Evolutionary conservation across 1,284 basidiomycete genomes (phyloP), one percentile per base, ranked within the genome.

Genomic region (Sanguinoderma infundibulare): DNA sequence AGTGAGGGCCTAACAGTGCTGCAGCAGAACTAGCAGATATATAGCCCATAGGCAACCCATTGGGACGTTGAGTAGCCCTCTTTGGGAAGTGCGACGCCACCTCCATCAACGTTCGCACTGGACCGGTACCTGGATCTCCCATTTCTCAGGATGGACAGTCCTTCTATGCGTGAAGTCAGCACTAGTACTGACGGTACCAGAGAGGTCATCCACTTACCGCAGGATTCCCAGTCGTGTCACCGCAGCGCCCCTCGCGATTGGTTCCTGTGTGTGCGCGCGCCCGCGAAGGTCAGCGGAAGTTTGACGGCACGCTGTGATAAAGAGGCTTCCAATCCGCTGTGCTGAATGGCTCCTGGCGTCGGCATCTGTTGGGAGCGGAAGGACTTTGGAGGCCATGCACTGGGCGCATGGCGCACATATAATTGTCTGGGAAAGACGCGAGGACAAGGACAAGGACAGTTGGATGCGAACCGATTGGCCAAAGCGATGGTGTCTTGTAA

Each of bases 291-390:
- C 32, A 35, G 47, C 35, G 15, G 42, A 38, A 17, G 56, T 57
- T 35, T 40, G 55, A 52, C 47, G 47, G 28, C 36, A 51, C 7
- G 56, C 38, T 44, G 32, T 22, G 32, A 58, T 46, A 35, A 44
- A 53, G 38, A 52, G 39, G 34, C 56, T 52, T 57, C 49, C 49
- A n/a, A 52, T 52, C 26, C 55, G 24, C 39, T 57, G 49, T 36
- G n/a, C n/a, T 51, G 49, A 51, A 32, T 51, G 32, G 49, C 9
- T 32, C 24, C 17, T 26, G 46, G 46, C 28, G n/a, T 34, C 46
- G 47, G 54, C 34, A 47, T 38, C 44, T 47, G 54, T 47, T 28
- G 22, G 24, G 17, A 30, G 35, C 34, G 36, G 40, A 39, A n/a
- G 6, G 12, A n/a, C 17, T 6, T 39, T 10, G 17, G 12, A 8